These are phyloP conservation scores for Clarireedia monteithiana DNA, from an alignment of 2,329 filamentous ascomycete genomes.

Conservation along the genomic window DNA sequence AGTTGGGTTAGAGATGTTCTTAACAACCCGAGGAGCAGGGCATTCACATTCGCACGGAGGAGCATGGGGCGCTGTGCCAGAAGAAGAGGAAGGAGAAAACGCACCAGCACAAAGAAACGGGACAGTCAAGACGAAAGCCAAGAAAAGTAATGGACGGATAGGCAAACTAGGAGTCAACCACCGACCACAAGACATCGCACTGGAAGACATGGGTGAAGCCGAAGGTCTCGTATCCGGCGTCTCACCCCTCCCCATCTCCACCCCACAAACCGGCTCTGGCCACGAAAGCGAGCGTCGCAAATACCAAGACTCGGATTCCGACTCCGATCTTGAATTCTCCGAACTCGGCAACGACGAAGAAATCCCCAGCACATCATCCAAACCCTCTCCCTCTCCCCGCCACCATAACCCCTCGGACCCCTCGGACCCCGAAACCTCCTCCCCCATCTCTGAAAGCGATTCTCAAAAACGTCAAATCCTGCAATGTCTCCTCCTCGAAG, in stretches of 20 bases:
- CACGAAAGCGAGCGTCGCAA: conserved; percentile 20
- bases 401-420: conserved; percentile 1
- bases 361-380: conserved; percentile 21
- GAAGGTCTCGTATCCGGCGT: conserved; percentile 50
- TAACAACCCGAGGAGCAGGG: conserved; percentile 62
- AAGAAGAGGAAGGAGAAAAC: conserved; percentile 31
- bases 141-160: conserved; percentile 23
- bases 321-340: conserved; percentile 49
- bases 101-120: conserved; percentile 28
- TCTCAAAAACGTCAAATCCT: conserved; percentile 60
- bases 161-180: conserved; percentile 27
- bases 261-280: conserved; percentile 30
- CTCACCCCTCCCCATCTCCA: conserved; percentile 50
- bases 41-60: conserved; percentile 49
- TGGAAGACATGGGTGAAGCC: conserved; percentile 43
- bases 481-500: conserved; percentile 73
- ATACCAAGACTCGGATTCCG: conserved; percentile 26
- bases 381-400: conserved; percentile 13
- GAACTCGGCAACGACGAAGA: conserved; percentile 41
- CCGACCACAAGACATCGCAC: conserved; percentile 41
- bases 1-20: conserved; percentile 80
- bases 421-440: conserved; percentile 21
- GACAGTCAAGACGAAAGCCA: conserved; percentile 12
- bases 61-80: conserved; percentile 22
- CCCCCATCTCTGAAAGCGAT: conserved; percentile 36